Evolutionary conservation across 768 basidiomycete species (phyloP), one percentile per base, ranked within the genome.

Genomic region (Jaapia argillacea): DNA sequence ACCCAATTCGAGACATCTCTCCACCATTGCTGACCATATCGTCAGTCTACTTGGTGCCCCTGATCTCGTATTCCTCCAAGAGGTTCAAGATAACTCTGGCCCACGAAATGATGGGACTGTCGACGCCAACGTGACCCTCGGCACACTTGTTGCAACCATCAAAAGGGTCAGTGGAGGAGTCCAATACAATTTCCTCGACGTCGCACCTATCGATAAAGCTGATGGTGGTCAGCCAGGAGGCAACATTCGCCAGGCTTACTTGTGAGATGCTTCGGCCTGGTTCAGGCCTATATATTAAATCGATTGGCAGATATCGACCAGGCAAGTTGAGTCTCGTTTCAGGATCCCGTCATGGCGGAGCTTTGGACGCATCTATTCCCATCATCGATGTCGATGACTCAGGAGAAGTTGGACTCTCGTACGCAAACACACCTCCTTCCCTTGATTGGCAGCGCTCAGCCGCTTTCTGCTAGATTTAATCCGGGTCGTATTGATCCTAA

Each of bases 221-320:
- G 79, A 81, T 49, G 79, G 79, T 22, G 79, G 79, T 4, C 53
- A 70, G 44, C 75, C 74, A 5, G 79, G 79, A 18, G 77, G 76
- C 26, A 81, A 81, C 50, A 81, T 80, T 48, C 67, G 78, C 31
- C 68, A 71, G 41, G 78, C 70, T 3, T 79, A 72, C 50, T 49
- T 79, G 70, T 76, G 52, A 51, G 68, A 52, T 5, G 10, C 36
- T 13, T 40, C 38, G n/a, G n/a, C n/a, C n/a, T n/a, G n/a, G n/a
- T n/a, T n/a, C n/a, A n/a, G n/a, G 27, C 24, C n/a, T 23, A 26
- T 37, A 5, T 46, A 25, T 22, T 22, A 23, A 38, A 27, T 6
- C 16, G n/a, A n/a, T n/a, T n/a, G n/a, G 16, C 26, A 26, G 16
- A 14, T 7, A 39, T 4, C 33, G 44, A 28, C 31, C 36, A 45